Percentiles rank a stretch among this genome's conserved stretches.
These are phyloP conservation scores for Colletotrichum musae DNA, from an alignment of 2,329 filamentous ascomycete genomes.

Conservation along the genomic window DNA sequence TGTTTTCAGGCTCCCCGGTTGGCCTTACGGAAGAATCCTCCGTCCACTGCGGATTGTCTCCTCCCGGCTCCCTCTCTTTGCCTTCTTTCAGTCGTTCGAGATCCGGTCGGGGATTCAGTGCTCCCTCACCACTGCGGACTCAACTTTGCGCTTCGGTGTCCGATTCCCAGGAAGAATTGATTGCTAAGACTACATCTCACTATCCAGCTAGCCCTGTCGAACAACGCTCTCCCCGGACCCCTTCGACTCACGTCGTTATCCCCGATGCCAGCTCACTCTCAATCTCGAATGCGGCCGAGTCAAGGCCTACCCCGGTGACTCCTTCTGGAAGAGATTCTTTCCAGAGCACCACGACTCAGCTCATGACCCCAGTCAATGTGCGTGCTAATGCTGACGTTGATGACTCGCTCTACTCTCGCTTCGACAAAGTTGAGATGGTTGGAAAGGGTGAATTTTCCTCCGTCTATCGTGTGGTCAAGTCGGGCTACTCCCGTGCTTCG, in stretches of 20 bases:
- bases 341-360: conserved; percentile 64
- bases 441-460: conserved; percentile 94
- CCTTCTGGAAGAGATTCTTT: conserved; percentile 71
- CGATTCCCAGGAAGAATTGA: conserved; percentile 54
- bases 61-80: conserved; percentile 53
- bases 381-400: conserved; percentile 81
- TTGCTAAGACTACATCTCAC: conserved; percentile 67
- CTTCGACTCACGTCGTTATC: conserved; percentile 80
- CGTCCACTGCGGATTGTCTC: conserved; percentile 51
- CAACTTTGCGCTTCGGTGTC: conserved; percentile 47
- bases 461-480: conserved; percentile 82
- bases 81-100: conserved; percentile 55
- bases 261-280: conserved; percentile 87
- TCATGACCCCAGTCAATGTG: conserved; percentile 79
- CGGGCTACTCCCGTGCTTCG: conserved; percentile 45
- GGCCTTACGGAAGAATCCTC: conserved; percentile 51
- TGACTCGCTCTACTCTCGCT: conserved; percentile 79
- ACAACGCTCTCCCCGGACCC: conserved; percentile 81
- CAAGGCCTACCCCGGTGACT: conserved; percentile 75
- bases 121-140: conserved; percentile 53
- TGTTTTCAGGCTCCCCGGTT: conserved; percentile 11
- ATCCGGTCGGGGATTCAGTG: conserved; percentile 49
- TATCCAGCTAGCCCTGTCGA: conserved; percentile 74
- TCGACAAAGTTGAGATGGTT: conserved; percentile 84
- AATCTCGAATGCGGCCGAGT: conserved; percentile 75